Evolutionary conservation across 2,329 filamentous ascomycete genomes (phyloP).

Genomic region (Arthrobotrys conoides): DNA sequence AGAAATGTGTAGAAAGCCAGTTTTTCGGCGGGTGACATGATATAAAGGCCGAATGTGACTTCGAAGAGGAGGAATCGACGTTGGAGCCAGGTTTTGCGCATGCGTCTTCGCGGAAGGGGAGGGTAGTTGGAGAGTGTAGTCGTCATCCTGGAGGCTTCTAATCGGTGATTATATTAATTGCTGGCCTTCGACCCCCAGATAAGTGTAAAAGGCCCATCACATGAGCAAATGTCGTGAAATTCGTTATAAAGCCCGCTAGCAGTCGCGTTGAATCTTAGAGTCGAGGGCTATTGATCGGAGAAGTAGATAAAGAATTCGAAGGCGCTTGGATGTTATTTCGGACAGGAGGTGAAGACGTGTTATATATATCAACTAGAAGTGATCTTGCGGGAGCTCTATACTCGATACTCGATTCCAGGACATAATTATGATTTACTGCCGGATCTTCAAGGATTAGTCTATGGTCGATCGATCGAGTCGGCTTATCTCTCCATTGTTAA

Average conservation of each 20-base stretch:
- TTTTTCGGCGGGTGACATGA: conserved; percentile 69
- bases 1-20: conserved; percentile 64
- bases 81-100: conserved; percentile 40
- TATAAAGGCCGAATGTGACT: conserved; percentile 69
- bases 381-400: background rate
- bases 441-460: too few relatives aligned
- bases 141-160: background rate
- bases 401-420: background rate
- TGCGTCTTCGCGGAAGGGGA: background rate
- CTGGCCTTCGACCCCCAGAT: background rate
- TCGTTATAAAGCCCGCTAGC: background rate
- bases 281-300: too few relatives aligned
- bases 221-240: background rate
- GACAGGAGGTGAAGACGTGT: background rate
- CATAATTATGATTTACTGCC: background rate
- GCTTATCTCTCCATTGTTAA: too few relatives aligned
- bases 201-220: too few relatives aligned
- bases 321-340: too few relatives aligned
- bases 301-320: background rate
- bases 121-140: conserved; percentile 6
- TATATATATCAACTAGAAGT: too few relatives aligned
- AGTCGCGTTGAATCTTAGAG: background rate
- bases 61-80: conserved; percentile 68
- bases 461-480: too few relatives aligned
- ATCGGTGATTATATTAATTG: background rate